Evolutionary conservation across 306 rosid genomes (phyloP).

Genomic region (Fragaria iinumae): DNA sequence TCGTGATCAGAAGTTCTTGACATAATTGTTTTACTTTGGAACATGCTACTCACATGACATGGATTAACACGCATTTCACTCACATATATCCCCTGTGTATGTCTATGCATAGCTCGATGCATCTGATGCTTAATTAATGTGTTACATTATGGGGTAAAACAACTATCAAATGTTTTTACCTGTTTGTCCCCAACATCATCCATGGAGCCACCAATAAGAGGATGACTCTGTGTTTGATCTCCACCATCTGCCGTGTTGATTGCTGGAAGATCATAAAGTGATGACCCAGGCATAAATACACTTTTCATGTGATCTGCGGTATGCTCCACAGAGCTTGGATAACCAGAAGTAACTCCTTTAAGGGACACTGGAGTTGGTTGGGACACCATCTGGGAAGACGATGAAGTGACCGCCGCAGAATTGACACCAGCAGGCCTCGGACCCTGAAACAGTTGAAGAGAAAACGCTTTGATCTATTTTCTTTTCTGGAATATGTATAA

Average conservation of each 20-base stretch:
- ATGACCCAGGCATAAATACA: slow-evolving; percentile 60
- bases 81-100: neutral
- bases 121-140: neutral
- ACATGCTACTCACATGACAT: neutral
- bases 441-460: slow-evolving; percentile 63
- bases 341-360: slow-evolving; percentile 54
- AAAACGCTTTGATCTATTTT: slow-evolving; percentile 36
- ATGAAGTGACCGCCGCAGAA: slow-evolving; percentile 54
- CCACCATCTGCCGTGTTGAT: slow-evolving; percentile 61
- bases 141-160: neutral
- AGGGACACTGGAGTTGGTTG: slow-evolving; percentile 67
- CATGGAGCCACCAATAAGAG: slow-evolving; percentile 56
- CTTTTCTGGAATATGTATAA: slow-evolving; percentile 43
- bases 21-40: neutral
- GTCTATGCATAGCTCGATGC: neutral
- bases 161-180: slow-evolving; percentile 37
- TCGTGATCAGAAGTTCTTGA: neutral
- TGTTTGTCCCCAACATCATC: slow-evolving; percentile 67
- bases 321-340: slow-evolving; percentile 57
- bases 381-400: slow-evolving; percentile 58
- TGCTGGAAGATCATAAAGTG: slow-evolving; percentile 73
- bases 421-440: slow-evolving; percentile 56
- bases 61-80: neutral
- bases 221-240: slow-evolving; percentile 54
- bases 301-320: slow-evolving; percentile 58